Evolutionary conservation across 2,329 filamentous ascomycete genomes (phyloP).

Genomic region (Aphanoascus verrucosus): DNA sequence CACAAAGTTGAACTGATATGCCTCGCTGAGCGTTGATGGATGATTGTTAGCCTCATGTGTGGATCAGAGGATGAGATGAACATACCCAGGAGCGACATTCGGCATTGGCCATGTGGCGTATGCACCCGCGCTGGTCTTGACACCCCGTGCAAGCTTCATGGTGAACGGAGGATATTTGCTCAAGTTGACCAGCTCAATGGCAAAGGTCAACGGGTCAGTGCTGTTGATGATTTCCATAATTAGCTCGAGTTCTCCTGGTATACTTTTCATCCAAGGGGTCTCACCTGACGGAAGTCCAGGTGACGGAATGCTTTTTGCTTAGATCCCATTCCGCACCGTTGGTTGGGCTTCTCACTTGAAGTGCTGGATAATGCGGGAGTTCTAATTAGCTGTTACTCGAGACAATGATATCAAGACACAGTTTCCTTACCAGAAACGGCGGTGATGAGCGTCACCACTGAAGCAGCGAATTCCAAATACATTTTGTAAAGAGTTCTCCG

Average conservation of each 20-base stretch:
- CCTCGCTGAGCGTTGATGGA: constrained; percentile 19
- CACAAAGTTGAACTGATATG: constrained; percentile 36
- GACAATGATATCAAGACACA: background rate
- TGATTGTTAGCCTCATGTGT: background rate
- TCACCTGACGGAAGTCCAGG: constrained; percentile 32
- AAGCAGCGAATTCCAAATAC: constrained; percentile 4
- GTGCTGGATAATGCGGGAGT: background rate
- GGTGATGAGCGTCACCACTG: constrained; percentile 5
- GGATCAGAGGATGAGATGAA: background rate
- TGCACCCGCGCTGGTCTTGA: constrained; percentile 26
- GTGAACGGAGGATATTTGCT: constrained; percentile 27
- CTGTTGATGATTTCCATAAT: constrained; percentile 18
- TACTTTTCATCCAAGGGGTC: constrained; percentile 2
- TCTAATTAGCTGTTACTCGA: background rate
- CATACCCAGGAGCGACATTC: constrained; percentile 6
- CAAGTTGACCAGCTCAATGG: constrained; percentile 36
- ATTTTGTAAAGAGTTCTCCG: background rate
- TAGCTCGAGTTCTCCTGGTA: background rate
- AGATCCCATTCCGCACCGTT: constrained; percentile 28
- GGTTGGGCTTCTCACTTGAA: constrained; percentile 6
- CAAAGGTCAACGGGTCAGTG: constrained; percentile 33
- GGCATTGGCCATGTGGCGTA: constrained; percentile 4
- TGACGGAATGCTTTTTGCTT: constrained; percentile 29
- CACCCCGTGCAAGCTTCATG: constrained; percentile 26
- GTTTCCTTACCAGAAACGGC: constrained; percentile 5